A percentile compares a stretch with the other conserved stretches of the same genome.
phyloP scores from a whole-genome alignment of 2,329 filamentous ascomycete genomes.

The Cordyceps pruinosa region DNA sequence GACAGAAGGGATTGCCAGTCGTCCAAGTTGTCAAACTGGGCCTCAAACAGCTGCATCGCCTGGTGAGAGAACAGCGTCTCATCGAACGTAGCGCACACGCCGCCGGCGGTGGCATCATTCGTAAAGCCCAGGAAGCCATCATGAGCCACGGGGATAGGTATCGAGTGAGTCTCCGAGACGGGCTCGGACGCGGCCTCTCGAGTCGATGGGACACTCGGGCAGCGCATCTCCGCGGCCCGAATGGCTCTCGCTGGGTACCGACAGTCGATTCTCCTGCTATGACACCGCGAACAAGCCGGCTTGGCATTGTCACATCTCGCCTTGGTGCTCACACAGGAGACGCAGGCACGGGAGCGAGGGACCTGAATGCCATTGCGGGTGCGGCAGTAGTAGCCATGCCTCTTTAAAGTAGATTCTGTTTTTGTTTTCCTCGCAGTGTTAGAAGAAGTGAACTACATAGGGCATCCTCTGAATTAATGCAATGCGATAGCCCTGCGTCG shows the following conservation, averaged over 20 bases:
- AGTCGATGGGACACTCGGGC: background rate
- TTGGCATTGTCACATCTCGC: background rate
- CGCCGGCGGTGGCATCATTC: too few relatives aligned
- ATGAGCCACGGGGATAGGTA: too few relatives aligned
- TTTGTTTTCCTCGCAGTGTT: too few relatives aligned
- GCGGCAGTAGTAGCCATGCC: conserved; percentile 4
- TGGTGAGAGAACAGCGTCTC: too few relatives aligned
- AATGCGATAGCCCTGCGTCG: too few relatives aligned
- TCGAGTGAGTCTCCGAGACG: background rate
- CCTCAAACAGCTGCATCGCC: background rate
- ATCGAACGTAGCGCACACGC: too few relatives aligned
- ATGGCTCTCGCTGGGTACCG: background rate
- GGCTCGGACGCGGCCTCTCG: background rate
- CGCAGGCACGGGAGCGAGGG: background rate
- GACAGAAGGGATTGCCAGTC: background rate
- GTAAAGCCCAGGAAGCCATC: too few relatives aligned
- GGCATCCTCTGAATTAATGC: too few relatives aligned
- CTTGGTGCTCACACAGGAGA: background rate
- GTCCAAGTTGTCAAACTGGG: too few relatives aligned
- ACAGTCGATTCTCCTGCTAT: background rate
- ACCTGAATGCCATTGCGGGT: background rate
- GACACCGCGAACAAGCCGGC: background rate
- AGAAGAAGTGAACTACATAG: too few relatives aligned
- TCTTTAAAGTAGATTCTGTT: conserved; percentile 1
- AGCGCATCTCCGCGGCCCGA: background rate